Evolutionary conservation across 225 moss, liverwort and hornwort species (phyloP), one percentile per base, ranked within the genome.

Genomic region (Physcomitrellopsis africana): DNA sequence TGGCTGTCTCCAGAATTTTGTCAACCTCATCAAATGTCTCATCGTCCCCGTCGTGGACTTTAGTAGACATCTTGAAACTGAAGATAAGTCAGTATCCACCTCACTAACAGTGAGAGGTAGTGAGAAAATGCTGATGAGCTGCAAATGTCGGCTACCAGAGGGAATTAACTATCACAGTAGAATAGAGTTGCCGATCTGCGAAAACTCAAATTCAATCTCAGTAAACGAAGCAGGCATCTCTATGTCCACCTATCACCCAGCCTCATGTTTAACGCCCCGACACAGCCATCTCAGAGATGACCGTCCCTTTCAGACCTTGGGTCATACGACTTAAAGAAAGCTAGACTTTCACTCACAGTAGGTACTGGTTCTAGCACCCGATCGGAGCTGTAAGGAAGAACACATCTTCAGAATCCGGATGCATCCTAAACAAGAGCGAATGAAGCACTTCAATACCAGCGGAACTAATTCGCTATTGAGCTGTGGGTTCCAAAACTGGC

Each of bases 1-100:
- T 81, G 46, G 83, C 83, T 16, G 53, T 69, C 67, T 83, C 86
- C 65, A 86, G 60, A 73, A 86, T 83, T 9, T 69, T 71, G 49
- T 86, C 86, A 51, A 83, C 83, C 51, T 86, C 86, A 60, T 69
- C 83, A 12, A 80, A 83, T 16, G 64, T 78, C 78, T 78, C 80
- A 17, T 86, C 83, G 3, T 86, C 76, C 44, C 70, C 80, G 61
- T 83, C 83, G 74, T 86, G 78, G 54, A 86, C 81, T 78, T 83
- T 83, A 60, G 86, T 81, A 60, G 83, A 80, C 83, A 83, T 86
- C 60, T 20, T 60, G 32, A 69, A 37, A 57, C 20, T 20, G 45
- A 52, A 43, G 19, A 49, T 49, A 32, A 65, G n/a, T 55, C 18
- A 43, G 47, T 37, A 48, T 37, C 51, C 6, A 42, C 63, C 58